These are phyloP conservation scores for Alternaria gaisen DNA, from an alignment of 2,329 filamentous ascomycete genomes.

Conservation along the genomic window DNA sequence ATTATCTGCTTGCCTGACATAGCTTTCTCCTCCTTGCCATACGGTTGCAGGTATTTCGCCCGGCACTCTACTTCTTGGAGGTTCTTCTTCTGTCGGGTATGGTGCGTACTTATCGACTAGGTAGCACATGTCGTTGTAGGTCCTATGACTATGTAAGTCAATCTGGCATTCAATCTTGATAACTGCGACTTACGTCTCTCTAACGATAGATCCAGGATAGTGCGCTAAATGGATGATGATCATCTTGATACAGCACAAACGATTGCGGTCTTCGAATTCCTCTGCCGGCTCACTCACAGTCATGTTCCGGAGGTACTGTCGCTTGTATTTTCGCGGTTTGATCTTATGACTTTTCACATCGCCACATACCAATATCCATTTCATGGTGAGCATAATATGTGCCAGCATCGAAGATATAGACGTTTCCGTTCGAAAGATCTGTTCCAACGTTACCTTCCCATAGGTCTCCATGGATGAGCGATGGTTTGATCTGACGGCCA, in stretches of 20 bases:
- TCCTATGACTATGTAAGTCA: accelerated
- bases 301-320: neutral
- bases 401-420: neutral
- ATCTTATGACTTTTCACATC: neutral
- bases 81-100: neutral
- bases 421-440: neutral
- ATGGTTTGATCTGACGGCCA: neutral
- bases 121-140: neutral
- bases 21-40: neutral
- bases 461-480: neutral
- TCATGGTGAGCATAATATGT: neutral
- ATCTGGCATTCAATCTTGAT: neutral
- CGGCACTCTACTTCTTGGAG: neutral
- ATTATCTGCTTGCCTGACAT: accelerated
- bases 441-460: neutral
- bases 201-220: neutral
- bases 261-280: neutral
- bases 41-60: neutral
- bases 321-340: neutral
- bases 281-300: neutral
- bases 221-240: neutral
- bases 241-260: neutral
- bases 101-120: neutral
- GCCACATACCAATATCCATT: neutral
- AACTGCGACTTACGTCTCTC: neutral